Conservation (phyloP, 768 basidiomycete genomes). For the Phlebiopsis flavidoalba region DNA sequence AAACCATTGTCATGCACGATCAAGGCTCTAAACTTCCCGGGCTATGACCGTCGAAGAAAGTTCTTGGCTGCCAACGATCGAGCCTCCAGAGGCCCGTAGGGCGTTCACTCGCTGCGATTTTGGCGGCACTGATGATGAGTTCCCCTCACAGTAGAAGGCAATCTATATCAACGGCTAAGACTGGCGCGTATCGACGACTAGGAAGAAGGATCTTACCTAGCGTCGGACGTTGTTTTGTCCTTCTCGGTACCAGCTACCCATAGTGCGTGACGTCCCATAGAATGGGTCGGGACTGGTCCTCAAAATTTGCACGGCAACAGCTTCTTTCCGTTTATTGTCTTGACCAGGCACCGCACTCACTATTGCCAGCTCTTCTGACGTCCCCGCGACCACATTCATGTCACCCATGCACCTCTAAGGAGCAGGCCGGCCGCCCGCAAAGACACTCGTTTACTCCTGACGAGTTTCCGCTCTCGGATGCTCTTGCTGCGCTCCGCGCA, state of each 20-base stretch:
- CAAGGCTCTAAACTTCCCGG: slow-evolving; percentile 89
- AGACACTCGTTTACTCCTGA: slow-evolving; percentile 77
- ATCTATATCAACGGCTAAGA: too few species aligned
- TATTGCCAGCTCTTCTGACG: slow-evolving; percentile 84
- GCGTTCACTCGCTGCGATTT: slow-evolving; percentile 80
- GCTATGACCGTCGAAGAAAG: slow-evolving; percentile 83
- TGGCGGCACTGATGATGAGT: slow-evolving; percentile 74
- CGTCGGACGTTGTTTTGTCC: slow-evolving; percentile 84
- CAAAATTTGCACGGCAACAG: too few species aligned
- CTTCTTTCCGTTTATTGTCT: slow-evolving; percentile 93
- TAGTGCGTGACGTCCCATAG: slow-evolving; percentile 86
- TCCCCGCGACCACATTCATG: slow-evolving; percentile 90
- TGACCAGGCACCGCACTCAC: slow-evolving; percentile 82
- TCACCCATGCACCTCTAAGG: slow-evolving; percentile 73
- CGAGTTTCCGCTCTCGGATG: slow-evolving; percentile 85
- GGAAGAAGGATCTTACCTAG: slow-evolving; percentile 74
- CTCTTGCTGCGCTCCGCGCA: slow-evolving; percentile 71
- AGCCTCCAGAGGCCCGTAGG: slow-evolving; percentile 77
- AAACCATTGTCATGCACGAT: slow-evolving; percentile 97
- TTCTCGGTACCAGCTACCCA: slow-evolving; percentile 85
- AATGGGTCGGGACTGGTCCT: slow-evolving; percentile 88
- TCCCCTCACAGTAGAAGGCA: too few species aligned
- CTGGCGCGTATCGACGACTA: slow-evolving; percentile 78
- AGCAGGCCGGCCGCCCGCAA: slow-evolving; percentile 53
- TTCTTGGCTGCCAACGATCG: slow-evolving; percentile 79